phyloP scores from a whole-genome alignment of 2,329 filamentous ascomycete species.

The Neurospora sp. region DNA sequence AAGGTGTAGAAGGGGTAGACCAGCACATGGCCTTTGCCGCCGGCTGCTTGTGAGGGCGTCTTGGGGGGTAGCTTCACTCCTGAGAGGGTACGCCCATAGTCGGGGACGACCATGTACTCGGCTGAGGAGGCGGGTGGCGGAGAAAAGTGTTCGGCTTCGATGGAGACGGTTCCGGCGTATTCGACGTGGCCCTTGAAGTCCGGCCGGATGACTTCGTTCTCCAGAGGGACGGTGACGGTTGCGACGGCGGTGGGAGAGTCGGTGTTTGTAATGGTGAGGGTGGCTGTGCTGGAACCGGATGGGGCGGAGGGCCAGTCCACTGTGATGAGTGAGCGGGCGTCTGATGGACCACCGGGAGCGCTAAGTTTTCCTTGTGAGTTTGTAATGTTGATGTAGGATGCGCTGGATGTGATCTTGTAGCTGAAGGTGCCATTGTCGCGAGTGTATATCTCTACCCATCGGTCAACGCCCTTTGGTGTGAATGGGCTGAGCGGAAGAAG shows the following conservation, averaged over 20 bases:
- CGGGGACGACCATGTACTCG: conserved; percentile 19
- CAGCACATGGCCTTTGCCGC: conserved; percentile 13
- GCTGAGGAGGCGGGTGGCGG: conserved; percentile 7
- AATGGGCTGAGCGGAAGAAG: conserved; percentile 14
- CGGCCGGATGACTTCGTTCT: conserved; percentile 20
- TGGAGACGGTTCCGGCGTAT: conserved; percentile 18
- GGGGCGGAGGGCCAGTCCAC: conserved; percentile 34
- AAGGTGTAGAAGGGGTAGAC: conserved; percentile 21
- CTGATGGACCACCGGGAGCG: conserved; percentile 19
- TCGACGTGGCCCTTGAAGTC: conserved; percentile 22
- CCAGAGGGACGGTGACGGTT: conserved; percentile 31
- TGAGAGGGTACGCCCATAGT: conserved; percentile 23
- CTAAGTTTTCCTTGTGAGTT: conserved; percentile 26
- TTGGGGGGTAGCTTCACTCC: conserved; percentile 20
- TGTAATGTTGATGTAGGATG: conserved; percentile 28
- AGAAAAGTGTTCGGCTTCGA: conserved; percentile 21
- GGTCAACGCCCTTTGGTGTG: conserved; percentile 23
- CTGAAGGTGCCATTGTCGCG: conserved; percentile 30
- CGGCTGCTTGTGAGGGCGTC: conserved; percentile 15
- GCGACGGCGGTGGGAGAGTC: conserved; percentile 20
- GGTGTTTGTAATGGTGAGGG: conserved; percentile 24
- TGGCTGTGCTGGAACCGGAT: conserved; percentile 22
- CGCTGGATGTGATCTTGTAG: conserved; percentile 29
- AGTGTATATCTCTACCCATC: conserved; percentile 38
- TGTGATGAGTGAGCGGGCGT: conserved; percentile 28